A percentile compares a stretch with the other conserved stretches of the same genome.
Evolutionary conservation across 441 rosid species (phyloP).

Genomic region (Gossypium davidsonii): DNA sequence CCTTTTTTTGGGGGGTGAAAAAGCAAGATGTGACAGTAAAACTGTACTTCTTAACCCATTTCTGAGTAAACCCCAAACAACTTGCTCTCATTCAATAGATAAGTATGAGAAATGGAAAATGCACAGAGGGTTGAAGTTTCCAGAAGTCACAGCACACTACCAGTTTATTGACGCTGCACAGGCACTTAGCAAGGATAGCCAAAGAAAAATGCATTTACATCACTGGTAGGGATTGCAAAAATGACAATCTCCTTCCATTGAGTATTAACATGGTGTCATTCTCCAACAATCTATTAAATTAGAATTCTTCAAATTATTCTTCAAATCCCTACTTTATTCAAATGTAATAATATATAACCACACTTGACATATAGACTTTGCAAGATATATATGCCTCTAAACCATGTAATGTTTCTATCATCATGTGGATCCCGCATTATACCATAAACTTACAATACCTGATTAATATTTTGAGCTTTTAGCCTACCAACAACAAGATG

Average conservation of each 20-base stretch:
- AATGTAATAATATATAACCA: background rate
- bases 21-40: background rate
- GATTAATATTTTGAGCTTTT: constrained; percentile 92
- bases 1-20: background rate
- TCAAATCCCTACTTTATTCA: background rate
- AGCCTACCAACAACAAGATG: constrained; percentile 99
- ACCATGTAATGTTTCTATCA: constrained; percentile 1
- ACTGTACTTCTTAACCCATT: background rate
- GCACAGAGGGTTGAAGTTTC: background rate
- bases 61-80: constrained; percentile 2
- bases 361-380: background rate
- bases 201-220: background rate
- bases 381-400: background rate
- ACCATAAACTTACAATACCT: constrained; percentile 39
- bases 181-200: background rate
- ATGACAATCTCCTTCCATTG: background rate
- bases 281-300: background rate
- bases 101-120: background rate
- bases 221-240: background rate
- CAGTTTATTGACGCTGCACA: background rate
- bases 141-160: background rate
- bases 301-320: background rate
- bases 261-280: background rate
- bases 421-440: background rate
- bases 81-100: background rate